phyloP scores from a whole-genome alignment of 805 yeast species.

The Priceomyces melissophilus region DNA sequence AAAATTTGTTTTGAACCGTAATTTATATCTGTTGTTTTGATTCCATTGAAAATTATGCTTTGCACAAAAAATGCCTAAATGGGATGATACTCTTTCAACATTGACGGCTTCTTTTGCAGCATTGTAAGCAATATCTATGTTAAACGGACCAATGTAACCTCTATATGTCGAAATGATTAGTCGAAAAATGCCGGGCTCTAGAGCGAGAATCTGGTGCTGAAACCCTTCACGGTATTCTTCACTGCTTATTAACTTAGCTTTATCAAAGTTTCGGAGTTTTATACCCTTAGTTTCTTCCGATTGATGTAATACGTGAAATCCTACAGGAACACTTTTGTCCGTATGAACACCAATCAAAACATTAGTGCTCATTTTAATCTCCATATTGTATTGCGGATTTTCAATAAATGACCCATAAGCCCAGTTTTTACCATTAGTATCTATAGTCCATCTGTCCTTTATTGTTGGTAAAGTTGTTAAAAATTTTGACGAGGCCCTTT shows the following conservation, averaged over 20 bases:
- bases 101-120: conserved; percentile 6
- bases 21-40: conserved; percentile 35
- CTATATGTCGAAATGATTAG: conserved; percentile 47
- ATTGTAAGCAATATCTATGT: conserved; percentile 26
- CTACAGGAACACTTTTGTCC: conserved; percentile 25
- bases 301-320: conserved; percentile 44
- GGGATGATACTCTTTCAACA: conserved; percentile 15
- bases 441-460: conserved; percentile 44
- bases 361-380: conserved; percentile 14
- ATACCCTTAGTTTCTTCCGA: conserved; percentile 20
- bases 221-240: conserved; percentile 31
- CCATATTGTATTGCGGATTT: conserved; percentile 53
- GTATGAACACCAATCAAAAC: conserved; percentile 20
- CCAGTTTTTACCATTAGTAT: conserved; percentile 56
- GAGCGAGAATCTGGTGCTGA: conserved; percentile 14
- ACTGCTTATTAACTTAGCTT: conserved; percentile 27
- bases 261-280: conserved; percentile 18
- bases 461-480: conserved; percentile 15
- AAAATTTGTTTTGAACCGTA: conserved; percentile 20
- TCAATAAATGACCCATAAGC: conserved; percentile 39
- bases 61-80: conserved; percentile 34
- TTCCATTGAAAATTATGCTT: conserved; percentile 34
- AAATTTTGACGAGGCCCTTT: conserved; percentile 29
- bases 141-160: conserved; percentile 26
- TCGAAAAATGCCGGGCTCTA: conserved; percentile 39